Percentiles rank a stretch among this genome's conserved stretches.
Conservation (phyloP, 768 basidiomycete species). For the Pleurotus citrinopileatus region DNA sequence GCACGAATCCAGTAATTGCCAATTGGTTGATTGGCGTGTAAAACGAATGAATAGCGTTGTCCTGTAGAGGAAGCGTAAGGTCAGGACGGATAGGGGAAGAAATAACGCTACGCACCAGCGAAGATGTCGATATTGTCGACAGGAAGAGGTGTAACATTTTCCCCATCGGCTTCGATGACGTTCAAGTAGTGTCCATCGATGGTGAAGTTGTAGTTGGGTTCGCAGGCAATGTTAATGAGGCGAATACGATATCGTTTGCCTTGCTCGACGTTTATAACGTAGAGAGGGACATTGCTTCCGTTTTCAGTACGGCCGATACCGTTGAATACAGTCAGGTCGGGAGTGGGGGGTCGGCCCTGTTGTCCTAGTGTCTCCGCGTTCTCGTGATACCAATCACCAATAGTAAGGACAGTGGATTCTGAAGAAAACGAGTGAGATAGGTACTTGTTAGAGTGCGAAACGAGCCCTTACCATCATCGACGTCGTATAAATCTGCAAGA, state of each 20-base stretch:
- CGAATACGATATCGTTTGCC: slow-evolving; percentile 51
- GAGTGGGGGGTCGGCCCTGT: background rate
- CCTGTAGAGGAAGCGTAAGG: background rate
- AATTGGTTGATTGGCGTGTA: slow-evolving; percentile 37
- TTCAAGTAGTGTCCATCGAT: slow-evolving; percentile 35
- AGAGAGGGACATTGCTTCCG: slow-evolving; percentile 29
- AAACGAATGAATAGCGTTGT: slow-evolving; percentile 35
- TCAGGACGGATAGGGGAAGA: background rate
- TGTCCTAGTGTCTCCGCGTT: background rate
- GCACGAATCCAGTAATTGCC: slow-evolving; percentile 53
- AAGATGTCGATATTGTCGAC: slow-evolving; percentile 42
- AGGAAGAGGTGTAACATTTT: slow-evolving; percentile 19
- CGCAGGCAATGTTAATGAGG: slow-evolving; percentile 43
- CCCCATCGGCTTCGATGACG: slow-evolving; percentile 42
- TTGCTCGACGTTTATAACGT: slow-evolving; percentile 34
- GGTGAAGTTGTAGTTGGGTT: slow-evolving; percentile 36
- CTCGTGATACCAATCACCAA: slow-evolving; percentile 33
- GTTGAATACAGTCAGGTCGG: slow-evolving; percentile 41
- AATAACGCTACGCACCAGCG: slow-evolving; percentile 23
- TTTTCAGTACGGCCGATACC: slow-evolving; percentile 39
- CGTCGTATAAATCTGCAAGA: slow-evolving; percentile 23
- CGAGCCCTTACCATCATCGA: slow-evolving; percentile 13
- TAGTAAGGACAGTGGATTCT: slow-evolving; percentile 42
- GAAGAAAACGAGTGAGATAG: no score
- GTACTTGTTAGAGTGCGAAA: no score